These are phyloP conservation scores for Hypoxylon sp. DNA, from an alignment of 2,329 filamentous ascomycete species.

Conservation along the genomic window DNA sequence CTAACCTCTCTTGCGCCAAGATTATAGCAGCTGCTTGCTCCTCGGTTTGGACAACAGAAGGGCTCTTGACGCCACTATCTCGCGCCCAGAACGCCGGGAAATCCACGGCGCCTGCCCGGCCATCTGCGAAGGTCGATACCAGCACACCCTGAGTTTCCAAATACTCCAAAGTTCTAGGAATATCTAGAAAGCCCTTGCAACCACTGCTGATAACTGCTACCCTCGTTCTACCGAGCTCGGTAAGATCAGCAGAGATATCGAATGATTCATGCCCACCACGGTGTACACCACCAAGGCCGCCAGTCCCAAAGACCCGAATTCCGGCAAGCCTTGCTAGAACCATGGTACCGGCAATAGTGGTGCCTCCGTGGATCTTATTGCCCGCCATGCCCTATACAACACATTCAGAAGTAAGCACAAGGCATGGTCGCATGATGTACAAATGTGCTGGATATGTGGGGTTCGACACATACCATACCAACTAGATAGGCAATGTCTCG, in stretches of 20 bases:
- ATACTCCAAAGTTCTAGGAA: slow-evolving; percentile 87
- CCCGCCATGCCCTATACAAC: slow-evolving; percentile 71
- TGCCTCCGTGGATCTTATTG: slow-evolving; percentile 84
- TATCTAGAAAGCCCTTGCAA: slow-evolving; percentile 96
- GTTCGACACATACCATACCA: slow-evolving; percentile 74
- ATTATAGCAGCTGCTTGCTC: slow-evolving; percentile 91
- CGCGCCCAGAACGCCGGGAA: slow-evolving; percentile 95
- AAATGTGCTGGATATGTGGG: slow-evolving; percentile 14
- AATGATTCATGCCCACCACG: slow-evolving; percentile 87
- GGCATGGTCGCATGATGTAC: slow-evolving; percentile 5
- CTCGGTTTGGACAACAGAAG: slow-evolving; percentile 80
- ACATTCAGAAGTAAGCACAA: slow-evolving; percentile 34
- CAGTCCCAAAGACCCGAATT: slow-evolving; percentile 94
- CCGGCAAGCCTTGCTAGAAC: slow-evolving; percentile 87
- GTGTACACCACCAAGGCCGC: slow-evolving; percentile 94
- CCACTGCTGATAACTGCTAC: slow-evolving; percentile 91
- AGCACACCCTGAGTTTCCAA: slow-evolving; percentile 81
- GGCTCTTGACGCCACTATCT: slow-evolving; percentile 87
- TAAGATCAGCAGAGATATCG: slow-evolving; percentile 96
- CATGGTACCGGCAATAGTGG: slow-evolving; percentile 95
- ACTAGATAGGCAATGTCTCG: slow-evolving; percentile 87
- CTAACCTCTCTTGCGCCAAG: slow-evolving; percentile 79
- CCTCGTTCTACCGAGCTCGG: slow-evolving; percentile 89
- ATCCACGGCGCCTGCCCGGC: slow-evolving; percentile 78
- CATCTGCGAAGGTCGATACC: slow-evolving; percentile 92